Conservation (phyloP, 2,329 filamentous ascomycete species). For the Calonectria ilicicola region DNA sequence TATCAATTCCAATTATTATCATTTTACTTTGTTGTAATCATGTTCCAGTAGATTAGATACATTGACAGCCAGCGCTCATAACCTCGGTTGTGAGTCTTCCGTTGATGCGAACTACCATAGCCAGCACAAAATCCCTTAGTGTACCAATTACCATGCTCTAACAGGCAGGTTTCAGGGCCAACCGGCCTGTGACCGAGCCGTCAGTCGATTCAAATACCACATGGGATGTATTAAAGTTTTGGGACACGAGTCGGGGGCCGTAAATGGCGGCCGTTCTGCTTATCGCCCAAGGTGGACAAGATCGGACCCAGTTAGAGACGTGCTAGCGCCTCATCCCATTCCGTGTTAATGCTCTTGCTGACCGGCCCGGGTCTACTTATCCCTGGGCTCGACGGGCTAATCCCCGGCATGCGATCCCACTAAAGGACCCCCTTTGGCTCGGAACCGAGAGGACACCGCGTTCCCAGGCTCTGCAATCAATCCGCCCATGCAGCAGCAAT, state of each 20-base stretch:
- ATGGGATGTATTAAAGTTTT: constrained; percentile 8
- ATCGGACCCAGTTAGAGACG: not conserved
- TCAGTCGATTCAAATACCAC: constrained; percentile 2
- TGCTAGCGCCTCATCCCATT: not conserved
- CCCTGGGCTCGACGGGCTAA: not conserved
- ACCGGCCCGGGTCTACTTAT: not conserved
- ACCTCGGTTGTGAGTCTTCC: not conserved
- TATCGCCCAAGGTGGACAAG: not conserved
- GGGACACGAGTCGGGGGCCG: not conserved
- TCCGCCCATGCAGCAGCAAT: not conserved
- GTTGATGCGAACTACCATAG: not conserved
- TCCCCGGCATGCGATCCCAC: not conserved
- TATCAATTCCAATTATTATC: too few relatives aligned
- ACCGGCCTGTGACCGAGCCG: not conserved
- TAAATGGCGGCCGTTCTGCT: not conserved
- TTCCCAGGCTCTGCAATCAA: not conserved
- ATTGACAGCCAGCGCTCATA: not conserved
- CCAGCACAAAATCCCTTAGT: not conserved
- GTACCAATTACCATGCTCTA: not conserved
- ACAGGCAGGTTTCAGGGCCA: not conserved
- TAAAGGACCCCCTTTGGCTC: not conserved
- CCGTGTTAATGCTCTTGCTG: not conserved
- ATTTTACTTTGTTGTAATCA: too few relatives aligned
- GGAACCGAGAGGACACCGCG: not conserved
- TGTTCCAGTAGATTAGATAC: too few relatives aligned